Evolutionary conservation across 2,329 filamentous ascomycete species (phyloP).

Genomic region (Penicillium glabrum): DNA sequence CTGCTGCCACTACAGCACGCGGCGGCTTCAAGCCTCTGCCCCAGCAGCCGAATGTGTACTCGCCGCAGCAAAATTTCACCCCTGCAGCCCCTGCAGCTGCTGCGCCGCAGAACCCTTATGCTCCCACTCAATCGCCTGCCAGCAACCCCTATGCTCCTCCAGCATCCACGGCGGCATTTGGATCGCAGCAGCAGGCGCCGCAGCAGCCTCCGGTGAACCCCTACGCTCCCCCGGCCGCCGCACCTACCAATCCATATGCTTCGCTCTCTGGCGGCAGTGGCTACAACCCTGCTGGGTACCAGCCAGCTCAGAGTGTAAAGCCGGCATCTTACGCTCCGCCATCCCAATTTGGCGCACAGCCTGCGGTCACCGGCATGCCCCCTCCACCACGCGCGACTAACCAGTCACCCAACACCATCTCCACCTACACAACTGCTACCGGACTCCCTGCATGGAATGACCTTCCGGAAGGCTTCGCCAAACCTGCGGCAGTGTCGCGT

Average conservation of each 20-base stretch:
- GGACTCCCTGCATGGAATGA: constrained; percentile 91
- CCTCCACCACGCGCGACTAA: constrained; percentile 67
- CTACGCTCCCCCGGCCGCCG: constrained; percentile 48
- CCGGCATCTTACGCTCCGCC: constrained; percentile 42
- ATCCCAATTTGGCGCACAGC: constrained; percentile 47
- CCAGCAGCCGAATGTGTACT: constrained; percentile 37
- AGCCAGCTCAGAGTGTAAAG: constrained; percentile 48
- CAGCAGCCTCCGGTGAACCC: constrained; percentile 37
- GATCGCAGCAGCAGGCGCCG: neutral
- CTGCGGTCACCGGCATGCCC: constrained; percentile 48
- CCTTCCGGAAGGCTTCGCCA: constrained; percentile 76
- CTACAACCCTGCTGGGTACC: constrained; percentile 54
- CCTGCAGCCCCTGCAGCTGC: constrained; percentile 15
- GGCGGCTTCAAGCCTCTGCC: constrained; percentile 44
- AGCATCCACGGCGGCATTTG: constrained; percentile 14
- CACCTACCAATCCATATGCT: constrained; percentile 14
- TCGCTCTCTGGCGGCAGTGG: constrained; percentile 29
- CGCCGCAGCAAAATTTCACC: constrained; percentile 42
- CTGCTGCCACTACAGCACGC: constrained; percentile 40
- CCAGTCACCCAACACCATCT: constrained; percentile 64
- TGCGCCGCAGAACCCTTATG: constrained; percentile 49
- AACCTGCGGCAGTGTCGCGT: constrained; percentile 70
- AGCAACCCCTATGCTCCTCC: constrained; percentile 26
- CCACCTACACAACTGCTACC: constrained; percentile 62
- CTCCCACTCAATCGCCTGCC: constrained; percentile 30